Base-by-base conservation (phyloP, 1,139 yeast genomes). In the Keqinozyma sinolaborantium region DNA sequence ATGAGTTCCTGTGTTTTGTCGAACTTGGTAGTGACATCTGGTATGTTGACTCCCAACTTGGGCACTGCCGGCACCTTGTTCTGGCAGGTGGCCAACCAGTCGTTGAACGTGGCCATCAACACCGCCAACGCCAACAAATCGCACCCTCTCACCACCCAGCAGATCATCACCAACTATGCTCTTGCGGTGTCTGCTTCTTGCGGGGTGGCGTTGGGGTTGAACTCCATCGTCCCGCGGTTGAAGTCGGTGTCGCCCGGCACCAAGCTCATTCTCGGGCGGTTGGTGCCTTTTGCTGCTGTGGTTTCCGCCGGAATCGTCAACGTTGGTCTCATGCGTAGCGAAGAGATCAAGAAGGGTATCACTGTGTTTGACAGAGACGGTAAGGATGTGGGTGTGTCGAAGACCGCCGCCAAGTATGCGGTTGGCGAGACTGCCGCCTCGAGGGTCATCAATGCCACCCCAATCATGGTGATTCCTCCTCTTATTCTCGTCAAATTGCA, bases 81-180 rank as follows among this genome's bases (percentile, higher is more conserved):
- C 60, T 92, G 98, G 98, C 98, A 92, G 61, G 79, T 92, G 54
- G 95, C 97, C 18, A 92, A 92, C 62, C 99, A 92, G 63, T 84
- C 95, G 23, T 72, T 92, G 44, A 92, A 92, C 50, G 98, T 92
- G 33, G 98, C 98, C 4, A 88, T 92, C 44, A 92, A 92, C 60
- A 87, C 94, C 26, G 94, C 97, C 26, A 92, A 92, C 53, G 94
- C 97, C 29, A 92, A 92, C 68, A 92, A 92, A 54, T 83, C 95
- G 1, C 95, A 88, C 48, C 97, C 97, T 1, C 66, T 92, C 58
- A 70, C 92, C 8, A 82, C 90, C 1, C 51, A 67, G 33, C 97
- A 92, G 58, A 70, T 92, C 31, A 66, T 79, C 24, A 77, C 82
- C 28, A 85, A 85, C 56, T 92, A 92, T 53, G 68, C 83, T 12